Percentiles rank a stretch among this genome's conserved stretches.
Conservation (phyloP, 2,329 filamentous ascomycete genomes). For the Nothomitra cinnamomea region DNA sequence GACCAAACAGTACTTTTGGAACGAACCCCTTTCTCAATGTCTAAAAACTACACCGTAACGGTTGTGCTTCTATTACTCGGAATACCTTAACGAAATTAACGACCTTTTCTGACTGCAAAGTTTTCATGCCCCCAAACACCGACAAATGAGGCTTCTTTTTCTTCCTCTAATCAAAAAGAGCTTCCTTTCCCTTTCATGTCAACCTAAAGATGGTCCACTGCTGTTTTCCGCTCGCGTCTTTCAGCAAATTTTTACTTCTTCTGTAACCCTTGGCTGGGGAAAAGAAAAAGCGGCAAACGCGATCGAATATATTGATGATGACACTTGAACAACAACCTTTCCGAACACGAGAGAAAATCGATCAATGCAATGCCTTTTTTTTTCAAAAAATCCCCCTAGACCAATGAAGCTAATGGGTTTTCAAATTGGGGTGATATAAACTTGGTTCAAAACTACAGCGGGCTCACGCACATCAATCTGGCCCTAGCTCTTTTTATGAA, state of each 20-base stretch:
- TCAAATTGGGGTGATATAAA: too few species aligned
- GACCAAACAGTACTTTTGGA: background rate
- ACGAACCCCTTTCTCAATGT: slow-evolving; percentile 1
- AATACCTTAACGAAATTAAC: slow-evolving; percentile 4
- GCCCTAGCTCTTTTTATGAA: too few species aligned
- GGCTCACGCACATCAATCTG: too few species aligned
- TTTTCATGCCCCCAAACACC: background rate
- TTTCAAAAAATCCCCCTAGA: too few species aligned
- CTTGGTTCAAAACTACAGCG: too few species aligned
- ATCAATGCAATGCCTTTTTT: background rate
- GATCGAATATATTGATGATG: background rate
- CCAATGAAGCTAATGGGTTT: too few species aligned
- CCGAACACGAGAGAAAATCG: background rate
- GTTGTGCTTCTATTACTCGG: slow-evolving; percentile 3
- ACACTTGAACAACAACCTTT: too few species aligned
- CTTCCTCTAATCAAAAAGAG: background rate
- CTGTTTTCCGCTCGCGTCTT: background rate
- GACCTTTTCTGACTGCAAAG: background rate
- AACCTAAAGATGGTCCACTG: background rate
- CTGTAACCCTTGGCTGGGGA: background rate
- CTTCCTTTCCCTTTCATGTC: background rate
- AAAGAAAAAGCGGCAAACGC: background rate
- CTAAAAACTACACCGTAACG: slow-evolving; percentile 4
- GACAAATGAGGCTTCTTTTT: background rate
- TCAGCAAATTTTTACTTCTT: background rate